These are phyloP conservation scores for Penicillium paradoxum DNA, from an alignment of 495 filamentous ascomycete species.

Conservation along the genomic window DNA sequence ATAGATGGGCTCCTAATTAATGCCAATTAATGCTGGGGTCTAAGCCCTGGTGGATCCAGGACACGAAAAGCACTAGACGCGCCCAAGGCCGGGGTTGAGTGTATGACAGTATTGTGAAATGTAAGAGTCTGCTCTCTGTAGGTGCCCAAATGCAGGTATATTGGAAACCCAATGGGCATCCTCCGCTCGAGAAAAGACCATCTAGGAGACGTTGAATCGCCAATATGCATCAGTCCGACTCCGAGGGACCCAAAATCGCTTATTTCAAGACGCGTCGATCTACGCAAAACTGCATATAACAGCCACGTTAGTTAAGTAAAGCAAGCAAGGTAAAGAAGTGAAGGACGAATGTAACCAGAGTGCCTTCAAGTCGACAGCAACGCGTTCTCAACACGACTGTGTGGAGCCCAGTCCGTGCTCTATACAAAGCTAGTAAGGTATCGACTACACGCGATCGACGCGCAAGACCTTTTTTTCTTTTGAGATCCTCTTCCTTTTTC, in stretches of 20 bases:
- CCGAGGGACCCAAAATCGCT: too few relatives aligned
- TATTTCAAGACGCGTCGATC: too few relatives aligned
- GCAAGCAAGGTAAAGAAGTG: background rate
- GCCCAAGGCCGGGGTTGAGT: conserved; percentile 1
- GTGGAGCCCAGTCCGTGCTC: conserved; percentile 29
- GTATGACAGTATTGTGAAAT: background rate
- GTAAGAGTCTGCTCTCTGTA: too few relatives aligned
- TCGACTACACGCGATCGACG: conserved; percentile 31
- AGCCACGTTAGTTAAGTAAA: too few relatives aligned
- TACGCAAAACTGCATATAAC: too few relatives aligned
- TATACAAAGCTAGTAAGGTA: conserved; percentile 29
- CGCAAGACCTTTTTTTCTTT: conserved; percentile 15
- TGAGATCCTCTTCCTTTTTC: background rate
- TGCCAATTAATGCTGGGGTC: background rate
- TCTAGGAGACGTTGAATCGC: too few relatives aligned
- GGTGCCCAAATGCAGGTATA: too few relatives aligned
- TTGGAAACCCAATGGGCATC: too few relatives aligned
- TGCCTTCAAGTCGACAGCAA: conserved; percentile 7
- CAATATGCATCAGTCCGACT: too few relatives aligned
- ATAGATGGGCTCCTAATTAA: too few relatives aligned
- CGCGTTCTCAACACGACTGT: conserved; percentile 29
- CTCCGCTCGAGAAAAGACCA: too few relatives aligned
- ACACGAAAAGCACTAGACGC: conserved; percentile 3
- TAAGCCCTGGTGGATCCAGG: conserved; percentile 1
- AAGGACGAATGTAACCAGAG: background rate